phyloP scores from a whole-genome alignment of 129 eudicot species.

The Tagetes patula region DNA sequence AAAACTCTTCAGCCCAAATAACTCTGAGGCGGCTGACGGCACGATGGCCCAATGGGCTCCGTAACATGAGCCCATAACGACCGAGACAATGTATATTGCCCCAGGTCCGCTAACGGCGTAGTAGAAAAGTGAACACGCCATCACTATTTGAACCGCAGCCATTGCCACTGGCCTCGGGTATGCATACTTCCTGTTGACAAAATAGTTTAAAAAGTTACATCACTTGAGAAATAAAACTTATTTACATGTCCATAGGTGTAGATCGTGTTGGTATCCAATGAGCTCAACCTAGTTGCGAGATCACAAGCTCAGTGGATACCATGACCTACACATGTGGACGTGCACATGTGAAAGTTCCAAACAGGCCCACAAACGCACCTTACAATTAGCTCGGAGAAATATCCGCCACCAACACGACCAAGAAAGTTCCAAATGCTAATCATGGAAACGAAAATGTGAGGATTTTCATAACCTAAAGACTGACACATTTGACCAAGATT shows the following conservation, averaged over 20 bases:
- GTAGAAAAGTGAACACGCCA: slow-evolving; percentile 60
- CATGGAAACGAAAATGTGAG: slow-evolving; percentile 72
- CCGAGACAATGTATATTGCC: slow-evolving; percentile 58
- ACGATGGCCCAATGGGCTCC: slow-evolving; percentile 93
- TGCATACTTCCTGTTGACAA: slow-evolving; percentile 49
- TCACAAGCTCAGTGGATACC: background rate
- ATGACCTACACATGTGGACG: background rate
- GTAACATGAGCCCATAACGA: slow-evolving; percentile 62
- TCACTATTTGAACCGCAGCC: slow-evolving; percentile 64
- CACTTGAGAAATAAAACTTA: background rate
- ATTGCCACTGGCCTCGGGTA: slow-evolving; percentile 86
- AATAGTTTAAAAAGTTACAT: slow-evolving; percentile 5
- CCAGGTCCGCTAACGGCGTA: slow-evolving; percentile 65
- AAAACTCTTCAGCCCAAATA: slow-evolving; percentile 73
- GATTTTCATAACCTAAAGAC: slow-evolving; percentile 60
- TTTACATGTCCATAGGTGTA: background rate
- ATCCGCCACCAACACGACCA: slow-evolving; percentile 82
- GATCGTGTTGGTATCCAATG: background rate
- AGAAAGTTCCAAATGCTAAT: slow-evolving; percentile 85
- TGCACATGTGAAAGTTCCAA: background rate
- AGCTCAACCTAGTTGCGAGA: background rate
- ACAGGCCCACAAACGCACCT: slow-evolving; percentile 36
- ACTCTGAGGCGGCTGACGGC: slow-evolving; percentile 74
- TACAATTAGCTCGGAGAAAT: slow-evolving; percentile 66
- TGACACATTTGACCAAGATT: slow-evolving; percentile 74